Evolutionary conservation across 352 stramenopile genomes (phyloP), one percentile per base, ranked within the genome.

Genomic region (Pythium coloratum): DNA sequence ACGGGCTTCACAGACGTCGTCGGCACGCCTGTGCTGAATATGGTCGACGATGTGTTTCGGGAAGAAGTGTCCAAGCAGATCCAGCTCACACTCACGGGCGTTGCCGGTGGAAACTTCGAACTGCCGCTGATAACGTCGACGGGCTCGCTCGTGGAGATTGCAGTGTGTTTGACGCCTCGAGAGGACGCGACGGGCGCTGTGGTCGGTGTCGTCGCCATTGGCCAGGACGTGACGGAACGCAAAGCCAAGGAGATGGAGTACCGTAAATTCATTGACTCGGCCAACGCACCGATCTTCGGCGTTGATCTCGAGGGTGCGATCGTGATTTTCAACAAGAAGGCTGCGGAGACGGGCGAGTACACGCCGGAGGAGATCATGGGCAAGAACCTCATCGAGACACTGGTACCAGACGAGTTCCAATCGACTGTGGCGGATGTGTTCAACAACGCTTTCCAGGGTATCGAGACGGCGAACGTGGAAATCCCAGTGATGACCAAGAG

Each of bases 261-360:
- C 69, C 71, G 68, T 3, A 86, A 87, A 30, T 70, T 77, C 13
- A 74, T 77, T 38, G 66, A 76, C 53, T 70, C 70, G 13, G 70
- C 70, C 0, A 76, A 76, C 40, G 66, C 70, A 12, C 66, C 66
- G 26, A 77, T 77, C 58, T 69, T 80, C 50, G 71, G 71, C 10
- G 72, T 89, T 0, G 81, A 89, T 57, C 81, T 73, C 0, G 42
- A 83, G 49, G 77, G 78, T 4, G 59, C 71, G 12, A 67, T 88
- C 8, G 78, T 86, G 34, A 88, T 88, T 59, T 97, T 91, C 71
- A 97, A 97, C 62, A 69, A 91, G 20, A 94, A 92, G 55, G 89
- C 84, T 2, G 66, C 77, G 6, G 83, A 86, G 56, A 80, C 81
- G 12, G 95, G 81, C 44, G 89, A 94, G 65, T 97, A 92, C 69